Percentiles rank a stretch among this genome's conserved stretches.
phyloP scores from a whole-genome alignment of 2,329 filamentous ascomycete species.

The Exophiala oligosperma region DNA sequence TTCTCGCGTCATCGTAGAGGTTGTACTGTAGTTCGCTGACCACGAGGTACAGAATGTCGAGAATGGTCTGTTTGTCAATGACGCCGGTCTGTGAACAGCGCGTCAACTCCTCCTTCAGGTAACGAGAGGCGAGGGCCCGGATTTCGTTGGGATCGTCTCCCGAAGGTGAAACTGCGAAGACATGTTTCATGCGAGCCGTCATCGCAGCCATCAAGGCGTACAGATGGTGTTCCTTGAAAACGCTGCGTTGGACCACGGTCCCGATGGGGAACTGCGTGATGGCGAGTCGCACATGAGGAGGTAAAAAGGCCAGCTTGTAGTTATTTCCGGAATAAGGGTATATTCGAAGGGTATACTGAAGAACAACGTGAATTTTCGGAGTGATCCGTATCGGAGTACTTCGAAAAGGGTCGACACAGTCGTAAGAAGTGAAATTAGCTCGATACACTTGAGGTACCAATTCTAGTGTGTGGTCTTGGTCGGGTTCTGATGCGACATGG shows the following conservation, averaged over 20 bases:
- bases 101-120: slow-evolving; percentile 20
- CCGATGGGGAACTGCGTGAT: slow-evolving; percentile 25
- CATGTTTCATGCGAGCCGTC: slow-evolving; percentile 21
- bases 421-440: slow-evolving; percentile 20
- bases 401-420: slow-evolving; percentile 24
- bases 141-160: slow-evolving; percentile 13
- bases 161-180: slow-evolving; percentile 12
- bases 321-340: slow-evolving; percentile 26
- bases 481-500: background rate
- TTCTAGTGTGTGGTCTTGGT: slow-evolving; percentile 15
- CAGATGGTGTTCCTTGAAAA: slow-evolving; percentile 24
- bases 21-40: slow-evolving; percentile 23
- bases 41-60: slow-evolving; percentile 22
- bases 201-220: slow-evolving; percentile 23
- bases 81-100: slow-evolving; percentile 15
- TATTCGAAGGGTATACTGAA: slow-evolving; percentile 19
- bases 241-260: slow-evolving; percentile 20
- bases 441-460: slow-evolving; percentile 14
- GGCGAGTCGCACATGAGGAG: slow-evolving; percentile 18
- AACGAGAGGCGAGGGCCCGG: slow-evolving; percentile 12
- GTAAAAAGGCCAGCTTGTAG: slow-evolving; percentile 24
- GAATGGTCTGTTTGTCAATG: slow-evolving; percentile 23
- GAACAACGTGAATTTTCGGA: slow-evolving; percentile 18
- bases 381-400: slow-evolving; percentile 18
- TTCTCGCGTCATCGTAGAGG: slow-evolving; percentile 19